Evolutionary conservation across 345 rosid genomes (phyloP).

Genomic region (Mercurialis annua): DNA sequence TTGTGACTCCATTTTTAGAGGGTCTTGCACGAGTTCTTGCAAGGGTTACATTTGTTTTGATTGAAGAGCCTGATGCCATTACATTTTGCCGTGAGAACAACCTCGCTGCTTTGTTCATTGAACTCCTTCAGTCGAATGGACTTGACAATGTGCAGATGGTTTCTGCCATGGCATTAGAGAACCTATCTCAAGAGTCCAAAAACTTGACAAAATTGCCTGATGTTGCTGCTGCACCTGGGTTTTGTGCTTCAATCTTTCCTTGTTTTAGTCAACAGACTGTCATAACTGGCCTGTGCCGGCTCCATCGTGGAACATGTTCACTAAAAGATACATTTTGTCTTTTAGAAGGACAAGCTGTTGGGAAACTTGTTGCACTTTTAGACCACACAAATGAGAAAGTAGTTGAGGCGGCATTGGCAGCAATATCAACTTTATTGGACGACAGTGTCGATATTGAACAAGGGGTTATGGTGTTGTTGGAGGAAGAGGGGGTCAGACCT

Average conservation of each 20-base stretch:
- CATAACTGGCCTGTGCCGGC: slow-evolving; percentile 64
- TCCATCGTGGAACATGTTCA: slow-evolving; percentile 82
- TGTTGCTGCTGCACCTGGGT: slow-evolving; percentile 59
- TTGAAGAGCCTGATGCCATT: slow-evolving; percentile 59
- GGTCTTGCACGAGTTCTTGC: slow-evolving; percentile 77
- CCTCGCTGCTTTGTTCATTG: slow-evolving; percentile 62
- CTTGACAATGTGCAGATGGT: slow-evolving; percentile 72
- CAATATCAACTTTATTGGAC: slow-evolving; percentile 77
- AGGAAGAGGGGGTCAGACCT: slow-evolving; percentile 67
- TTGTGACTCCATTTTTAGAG: slow-evolving; percentile 68
- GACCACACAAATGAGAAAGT: slow-evolving; percentile 89
- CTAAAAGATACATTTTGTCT: slow-evolving; percentile 77
- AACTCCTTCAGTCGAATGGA: slow-evolving; percentile 69
- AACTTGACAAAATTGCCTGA: slow-evolving; percentile 72
- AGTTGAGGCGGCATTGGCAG: slow-evolving; percentile 87
- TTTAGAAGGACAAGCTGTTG: slow-evolving; percentile 81
- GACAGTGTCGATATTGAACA: slow-evolving; percentile 72
- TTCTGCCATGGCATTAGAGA: slow-evolving; percentile 87
- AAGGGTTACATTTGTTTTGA: slow-evolving; percentile 70
- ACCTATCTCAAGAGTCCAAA: slow-evolving; percentile 74
- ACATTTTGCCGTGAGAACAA: slow-evolving; percentile 62
- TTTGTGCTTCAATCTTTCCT: slow-evolving; percentile 61
- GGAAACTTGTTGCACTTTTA: slow-evolving; percentile 75
- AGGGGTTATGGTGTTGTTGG: slow-evolving; percentile 57
- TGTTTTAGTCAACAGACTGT: slow-evolving; percentile 65